phyloP scores from a whole-genome alignment of 2,329 filamentous ascomycete genomes.

The Amylocarpus encephaloides region DNA sequence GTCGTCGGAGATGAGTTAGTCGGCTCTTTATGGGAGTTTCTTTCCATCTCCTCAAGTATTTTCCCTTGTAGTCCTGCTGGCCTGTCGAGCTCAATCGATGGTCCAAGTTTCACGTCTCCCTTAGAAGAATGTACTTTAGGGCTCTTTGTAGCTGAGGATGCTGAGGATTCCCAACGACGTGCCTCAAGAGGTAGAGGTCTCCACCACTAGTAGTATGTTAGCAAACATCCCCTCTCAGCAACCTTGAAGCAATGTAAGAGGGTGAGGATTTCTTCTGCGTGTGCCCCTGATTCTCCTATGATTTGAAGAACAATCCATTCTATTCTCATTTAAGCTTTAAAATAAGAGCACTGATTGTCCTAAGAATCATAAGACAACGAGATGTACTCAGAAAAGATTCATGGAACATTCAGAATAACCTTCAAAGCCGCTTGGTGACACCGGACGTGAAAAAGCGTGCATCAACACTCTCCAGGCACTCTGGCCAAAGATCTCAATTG shows the following conservation, averaged over 20 bases:
- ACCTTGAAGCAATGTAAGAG: background rate
- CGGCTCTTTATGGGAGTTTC: constrained; percentile 23
- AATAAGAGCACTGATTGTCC: no score
- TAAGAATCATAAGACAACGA: no score
- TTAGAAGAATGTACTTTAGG: background rate
- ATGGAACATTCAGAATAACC: no score
- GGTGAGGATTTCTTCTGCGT: no score
- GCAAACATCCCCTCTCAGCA: background rate
- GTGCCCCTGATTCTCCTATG: no score
- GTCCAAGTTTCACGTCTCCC: constrained; percentile 37
- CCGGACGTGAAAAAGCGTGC: no score
- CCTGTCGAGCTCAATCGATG: constrained; percentile 37
- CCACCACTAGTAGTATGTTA: constrained; percentile 48
- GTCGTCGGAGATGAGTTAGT: constrained; percentile 41
- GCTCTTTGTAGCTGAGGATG: background rate
- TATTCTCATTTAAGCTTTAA: no score
- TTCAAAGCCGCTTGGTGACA: no score
- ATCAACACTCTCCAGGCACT: no score
- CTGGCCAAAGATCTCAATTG: no score
- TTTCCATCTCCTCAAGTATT: constrained; percentile 20
- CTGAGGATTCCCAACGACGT: constrained; percentile 57
- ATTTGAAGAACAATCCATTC: no score
- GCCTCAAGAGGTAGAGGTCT: constrained; percentile 57
- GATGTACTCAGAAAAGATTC: no score
- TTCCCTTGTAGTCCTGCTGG: constrained; percentile 36